These are phyloP conservation scores for Sphagnum fallax DNA, from an alignment of 228 moss, liverwort and hornwort genomes.

Conservation along the genomic window DNA sequence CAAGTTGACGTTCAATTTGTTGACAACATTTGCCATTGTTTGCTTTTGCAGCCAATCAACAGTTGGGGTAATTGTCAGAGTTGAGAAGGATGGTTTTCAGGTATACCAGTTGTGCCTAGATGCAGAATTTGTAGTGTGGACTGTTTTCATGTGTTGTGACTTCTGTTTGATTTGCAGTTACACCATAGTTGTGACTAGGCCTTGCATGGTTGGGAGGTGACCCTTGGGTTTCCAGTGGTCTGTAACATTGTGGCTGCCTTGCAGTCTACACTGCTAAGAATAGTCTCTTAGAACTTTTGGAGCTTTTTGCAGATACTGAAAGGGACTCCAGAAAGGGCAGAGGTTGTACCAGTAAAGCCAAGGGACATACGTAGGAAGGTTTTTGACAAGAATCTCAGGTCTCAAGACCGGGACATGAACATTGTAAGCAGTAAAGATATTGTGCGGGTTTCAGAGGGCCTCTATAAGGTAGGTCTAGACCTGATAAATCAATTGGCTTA, in stretches of 20 bases:
- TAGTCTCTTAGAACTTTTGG: background rate
- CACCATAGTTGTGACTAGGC: too few relatives aligned
- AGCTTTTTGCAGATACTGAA: slow-evolving; percentile 56
- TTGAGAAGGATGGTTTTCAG: slow-evolving; percentile 89
- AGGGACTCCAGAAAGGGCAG: slow-evolving; percentile 81
- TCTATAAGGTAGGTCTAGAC: slow-evolving; percentile 50
- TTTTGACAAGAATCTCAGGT: slow-evolving; percentile 64
- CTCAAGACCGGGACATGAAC: slow-evolving; percentile 85
- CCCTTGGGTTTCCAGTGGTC: too few relatives aligned
- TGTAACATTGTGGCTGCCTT: too few relatives aligned
- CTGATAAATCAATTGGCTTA: background rate
- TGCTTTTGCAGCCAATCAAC: slow-evolving; percentile 72
- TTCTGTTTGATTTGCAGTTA: too few relatives aligned
- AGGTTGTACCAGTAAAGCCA: slow-evolving; percentile 78
- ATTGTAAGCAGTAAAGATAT: slow-evolving; percentile 77
- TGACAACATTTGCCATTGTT: background rate
- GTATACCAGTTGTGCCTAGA: slow-evolving; percentile 15
- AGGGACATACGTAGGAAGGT: slow-evolving; percentile 85
- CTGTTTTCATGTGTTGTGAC: too few relatives aligned
- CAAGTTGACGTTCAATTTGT: background rate
- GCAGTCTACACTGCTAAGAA: background rate
- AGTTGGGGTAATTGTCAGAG: slow-evolving; percentile 86
- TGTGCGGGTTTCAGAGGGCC: slow-evolving; percentile 83
- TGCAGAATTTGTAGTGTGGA: too few relatives aligned
- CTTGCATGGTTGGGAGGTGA: too few relatives aligned